phyloP scores from a whole-genome alignment of 1,284 basidiomycete genomes.

The Dichomitus squalens region DNA sequence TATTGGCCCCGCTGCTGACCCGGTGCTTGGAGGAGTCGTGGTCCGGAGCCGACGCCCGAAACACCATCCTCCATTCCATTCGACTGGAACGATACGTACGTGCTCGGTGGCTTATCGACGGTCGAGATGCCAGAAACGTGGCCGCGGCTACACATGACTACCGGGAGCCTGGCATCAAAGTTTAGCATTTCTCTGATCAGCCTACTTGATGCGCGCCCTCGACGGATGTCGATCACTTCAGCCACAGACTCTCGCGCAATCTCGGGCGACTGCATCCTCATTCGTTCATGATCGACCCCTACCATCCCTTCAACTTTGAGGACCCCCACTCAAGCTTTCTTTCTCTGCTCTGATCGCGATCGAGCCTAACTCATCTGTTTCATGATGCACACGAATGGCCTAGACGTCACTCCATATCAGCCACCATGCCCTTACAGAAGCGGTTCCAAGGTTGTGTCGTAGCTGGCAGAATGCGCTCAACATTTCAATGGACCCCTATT shows the following conservation, averaged over 20 bases:
- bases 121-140: neutral
- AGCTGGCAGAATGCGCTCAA: too few relatives aligned
- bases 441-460: too few relatives aligned
- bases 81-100: neutral
- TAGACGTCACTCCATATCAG: too few relatives aligned
- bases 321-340: neutral
- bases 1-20: too few relatives aligned
- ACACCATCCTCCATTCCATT: neutral
- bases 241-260: neutral
- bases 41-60: too few relatives aligned
- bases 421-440: too few relatives aligned
- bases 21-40: too few relatives aligned
- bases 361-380: neutral
- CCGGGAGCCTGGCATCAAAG: slow-evolving; percentile 1
- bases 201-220: neutral
- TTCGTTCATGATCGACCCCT: neutral
- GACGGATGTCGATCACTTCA: neutral
- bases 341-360: neutral
- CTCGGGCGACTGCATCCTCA: neutral
- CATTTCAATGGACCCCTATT: too few relatives aligned
- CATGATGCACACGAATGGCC: neutral
- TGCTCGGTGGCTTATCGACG: neutral
- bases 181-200: neutral
- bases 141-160: neutral
- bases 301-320: too few relatives aligned